These are phyloP conservation scores for Cladosporium sp. DNA, from an alignment of 2,329 filamentous ascomycete species.

Conservation along the genomic window DNA sequence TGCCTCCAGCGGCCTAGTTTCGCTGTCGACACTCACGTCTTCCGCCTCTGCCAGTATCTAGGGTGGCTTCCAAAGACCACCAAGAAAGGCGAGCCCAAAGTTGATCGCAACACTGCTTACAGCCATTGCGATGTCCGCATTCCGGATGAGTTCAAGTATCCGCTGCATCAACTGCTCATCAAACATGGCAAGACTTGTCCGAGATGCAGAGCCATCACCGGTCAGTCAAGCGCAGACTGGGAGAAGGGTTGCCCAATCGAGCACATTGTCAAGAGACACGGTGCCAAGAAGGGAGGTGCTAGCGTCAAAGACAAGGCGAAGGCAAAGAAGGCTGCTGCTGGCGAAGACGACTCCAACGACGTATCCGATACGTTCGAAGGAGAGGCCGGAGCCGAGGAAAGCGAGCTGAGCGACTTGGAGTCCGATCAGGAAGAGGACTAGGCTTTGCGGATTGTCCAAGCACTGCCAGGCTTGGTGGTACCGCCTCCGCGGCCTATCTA, in stretches of 20 bases:
- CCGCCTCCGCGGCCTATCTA: background rate
- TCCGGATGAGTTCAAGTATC: slow-evolving; percentile 63
- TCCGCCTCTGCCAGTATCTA: slow-evolving; percentile 62
- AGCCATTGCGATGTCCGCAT: slow-evolving; percentile 61
- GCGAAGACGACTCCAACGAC: slow-evolving; percentile 76
- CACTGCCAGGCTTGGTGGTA: background rate
- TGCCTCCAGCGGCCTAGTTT: slow-evolving; percentile 64
- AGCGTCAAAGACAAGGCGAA: slow-evolving; percentile 35
- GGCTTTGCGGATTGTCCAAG: background rate
- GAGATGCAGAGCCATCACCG: slow-evolving; percentile 61
- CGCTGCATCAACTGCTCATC: slow-evolving; percentile 62
- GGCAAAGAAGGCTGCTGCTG: slow-evolving; percentile 72
- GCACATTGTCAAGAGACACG: slow-evolving; percentile 60
- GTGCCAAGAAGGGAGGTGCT: slow-evolving; percentile 51
- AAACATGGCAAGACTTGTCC: slow-evolving; percentile 63
- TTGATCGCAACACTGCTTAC: slow-evolving; percentile 55
- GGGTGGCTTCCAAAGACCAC: slow-evolving; percentile 57
- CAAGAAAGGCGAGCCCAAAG: slow-evolving; percentile 46
- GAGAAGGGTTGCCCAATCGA: slow-evolving; percentile 64
- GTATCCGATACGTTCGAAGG: slow-evolving; percentile 69
- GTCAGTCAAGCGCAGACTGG: slow-evolving; percentile 63
- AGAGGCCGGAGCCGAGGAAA: slow-evolving; percentile 65
- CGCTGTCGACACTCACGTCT: slow-evolving; percentile 67
- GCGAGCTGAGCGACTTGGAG: slow-evolving; percentile 37
- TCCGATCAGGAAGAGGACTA: slow-evolving; percentile 31